phyloP scores from a whole-genome alignment of 2,329 filamentous ascomycete genomes.

The Lomentospora prolificans region DNA sequence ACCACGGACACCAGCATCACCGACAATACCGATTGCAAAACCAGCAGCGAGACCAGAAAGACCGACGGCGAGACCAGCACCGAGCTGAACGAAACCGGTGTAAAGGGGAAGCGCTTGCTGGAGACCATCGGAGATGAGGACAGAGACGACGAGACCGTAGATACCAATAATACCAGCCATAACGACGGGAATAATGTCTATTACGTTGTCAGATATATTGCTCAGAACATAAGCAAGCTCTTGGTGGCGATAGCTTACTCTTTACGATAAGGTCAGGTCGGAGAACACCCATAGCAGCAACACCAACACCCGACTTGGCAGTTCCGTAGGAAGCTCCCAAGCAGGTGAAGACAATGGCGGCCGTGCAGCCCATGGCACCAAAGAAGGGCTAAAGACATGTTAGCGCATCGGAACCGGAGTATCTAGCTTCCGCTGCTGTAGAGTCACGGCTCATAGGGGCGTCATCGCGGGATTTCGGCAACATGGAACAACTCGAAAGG shows the following conservation, averaged over 20 bases:
- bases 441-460: conserved; percentile 10
- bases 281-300: conserved; percentile 95
- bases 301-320: conserved; percentile 97
- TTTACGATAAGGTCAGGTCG: conserved; percentile 97
- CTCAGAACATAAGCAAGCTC: conserved; percentile 5
- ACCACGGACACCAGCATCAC: conserved; percentile 81
- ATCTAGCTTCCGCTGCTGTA: conserved; percentile 10
- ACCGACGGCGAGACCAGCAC: conserved; percentile 73
- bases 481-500: conserved; percentile 12
- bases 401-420: conserved; percentile 19
- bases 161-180: conserved; percentile 99
- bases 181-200: conserved; percentile 99
- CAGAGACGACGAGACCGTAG: conserved; percentile 83
- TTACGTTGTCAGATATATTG: background rate
- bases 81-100: conserved; percentile 78
- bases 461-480: conserved; percentile 11
- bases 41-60: conserved; percentile 75
- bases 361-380: conserved; percentile 93
- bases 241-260: conserved; percentile 53
- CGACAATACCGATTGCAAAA: conserved; percentile 80
- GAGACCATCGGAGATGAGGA: conserved; percentile 74
- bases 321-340: conserved; percentile 97
- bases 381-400: conserved; percentile 62
- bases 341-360: conserved; percentile 95
- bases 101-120: conserved; percentile 64